Evolutionary conservation across 192 early-diverging fungal genomes (phyloP), one percentile per base, ranked within the genome.

Genomic region (Backusella australiensis): DNA sequence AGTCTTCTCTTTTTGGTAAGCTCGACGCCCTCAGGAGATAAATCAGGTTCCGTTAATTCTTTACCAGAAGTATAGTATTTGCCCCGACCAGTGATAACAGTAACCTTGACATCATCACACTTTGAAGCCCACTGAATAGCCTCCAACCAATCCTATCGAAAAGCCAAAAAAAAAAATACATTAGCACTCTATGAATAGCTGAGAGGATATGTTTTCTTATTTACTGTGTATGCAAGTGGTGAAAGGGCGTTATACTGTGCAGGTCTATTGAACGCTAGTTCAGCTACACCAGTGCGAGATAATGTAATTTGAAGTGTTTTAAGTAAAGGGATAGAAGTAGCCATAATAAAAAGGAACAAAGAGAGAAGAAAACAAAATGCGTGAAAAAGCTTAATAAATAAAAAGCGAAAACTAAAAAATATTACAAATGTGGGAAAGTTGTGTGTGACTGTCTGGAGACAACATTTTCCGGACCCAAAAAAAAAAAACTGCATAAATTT

Each of bases 41-140:
- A 21, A 32, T 75, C 76, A 32, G 86, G 77, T 1, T 74, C 35
- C 23, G 67, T 11, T 68, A 93, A 77, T 75, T 91, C 90, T 38
- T 93, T 87, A 36, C 93, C 93, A 12, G 89, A 86, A 8, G 85
- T 85, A 79, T 84, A 94, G 67, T 87, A 92, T 34, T 86, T 86
- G 59, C 93, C 93, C 34, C 78, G 76, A 67, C 93, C 93, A 6
- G 91, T 93, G 41, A 93, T 41, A 8, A 94, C 82, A 17, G 83
- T 74, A 11, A 89, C 89, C 46, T 86, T 87, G n/a, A 91, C 86
- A 46, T 78, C 75, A 6, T 84, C 81, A 2, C 73, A 75, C 3
- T 44, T 65, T 26, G 84, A 84, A 35, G 88, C 89, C 75, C 86
- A 85, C 44, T 87, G 80, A 67, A 93, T 83, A 52, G 91, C 90